Percentiles rank a stretch among this genome's conserved stretches.
Conservation (phyloP, 208 protist genomes). For the Crithidia expoeki region DNA sequence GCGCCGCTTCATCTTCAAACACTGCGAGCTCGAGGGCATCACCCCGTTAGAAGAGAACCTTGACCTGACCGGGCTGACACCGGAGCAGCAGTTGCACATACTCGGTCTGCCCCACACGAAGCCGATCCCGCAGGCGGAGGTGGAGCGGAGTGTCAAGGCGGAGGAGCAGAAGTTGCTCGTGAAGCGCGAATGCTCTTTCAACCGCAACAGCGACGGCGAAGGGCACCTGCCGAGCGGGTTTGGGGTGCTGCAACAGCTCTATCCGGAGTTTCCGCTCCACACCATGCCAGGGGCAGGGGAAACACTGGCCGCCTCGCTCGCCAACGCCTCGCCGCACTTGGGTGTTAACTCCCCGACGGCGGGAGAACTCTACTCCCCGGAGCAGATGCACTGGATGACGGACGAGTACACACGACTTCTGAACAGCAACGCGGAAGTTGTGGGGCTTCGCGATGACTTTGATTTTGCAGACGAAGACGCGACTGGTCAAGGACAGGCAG, state of each 20-base stretch:
- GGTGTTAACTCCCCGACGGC: neutral
- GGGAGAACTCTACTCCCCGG: conserved; percentile 28
- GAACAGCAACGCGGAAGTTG: conserved; percentile 64
- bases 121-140: conserved; percentile 64
- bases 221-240: conserved; percentile 1
- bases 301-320: conserved; percentile 11
- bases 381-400: conserved; percentile 49
- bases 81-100: conserved; percentile 81
- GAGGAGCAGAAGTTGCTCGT: conserved; percentile 77
- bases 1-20: conserved; percentile 69
- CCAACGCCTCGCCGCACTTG: neutral
- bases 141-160: conserved; percentile 66
- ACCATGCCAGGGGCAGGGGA: neutral
- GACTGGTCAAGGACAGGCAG: neutral
- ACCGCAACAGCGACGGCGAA: conserved; percentile 15
- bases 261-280: neutral
- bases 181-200: conserved; percentile 48
- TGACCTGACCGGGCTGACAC: conserved; percentile 55
- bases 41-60: conserved; percentile 59
- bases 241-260: neutral
- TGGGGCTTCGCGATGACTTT: conserved; percentile 72
- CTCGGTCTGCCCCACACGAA: conserved; percentile 81
- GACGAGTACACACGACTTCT: conserved; percentile 64
- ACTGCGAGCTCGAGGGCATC: conserved; percentile 78
- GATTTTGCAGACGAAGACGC: conserved; percentile 49